Base-by-base conservation (phyloP, 257 asterid species). In the Marsdenia floribunda region DNA sequence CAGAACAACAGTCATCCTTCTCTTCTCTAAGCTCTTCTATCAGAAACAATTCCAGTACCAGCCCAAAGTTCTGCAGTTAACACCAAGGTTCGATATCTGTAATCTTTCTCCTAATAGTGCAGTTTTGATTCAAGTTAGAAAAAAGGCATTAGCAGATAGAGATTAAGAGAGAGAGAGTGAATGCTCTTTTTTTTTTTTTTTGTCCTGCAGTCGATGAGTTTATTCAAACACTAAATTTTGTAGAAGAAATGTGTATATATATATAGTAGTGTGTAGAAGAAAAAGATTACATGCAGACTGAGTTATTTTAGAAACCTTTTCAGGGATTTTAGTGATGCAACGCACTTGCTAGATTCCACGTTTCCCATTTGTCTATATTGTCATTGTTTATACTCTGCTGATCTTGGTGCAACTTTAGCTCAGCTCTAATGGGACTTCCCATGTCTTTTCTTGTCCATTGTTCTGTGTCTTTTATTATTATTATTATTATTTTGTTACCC, bases 1-100 rank as follows among this genome's bases (percentile, higher is more conserved):
- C 70, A 5, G 95, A 88, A 83, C 92, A 92, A 21, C 92, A 78
- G 73, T 87, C 88, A 21, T 82, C 83, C 74, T 80, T 88, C 78
- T 85, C 80, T 80, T 80, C 72, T 70, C 80, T 86, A 57, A 78
- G 72, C n/a, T 69, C 84, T 66, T 75, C 84, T 55, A 65, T 55
- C 65, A 71, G 66, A 76, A 37, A 67, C 74, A 60, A 55, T 21
- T 24, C 42, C 9, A 18, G 22, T 44, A 44, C 49, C 10, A 6
- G 12, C 12, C 49, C 8, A 44, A 44, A 44, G 49, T 44, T 44
- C 49, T 53, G 19, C 54, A 0, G 19, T 49, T 49, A 49, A 49
- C 13, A 13, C 18, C 1, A 12, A 0, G 18, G 54, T 49, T 49
- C 10, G 54, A 53, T 18, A 6, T 2, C 42, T 29, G 68, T 2